phyloP scores from a whole-genome alignment of 306 rosid species.

The Spatholobus suberectus region DNA sequence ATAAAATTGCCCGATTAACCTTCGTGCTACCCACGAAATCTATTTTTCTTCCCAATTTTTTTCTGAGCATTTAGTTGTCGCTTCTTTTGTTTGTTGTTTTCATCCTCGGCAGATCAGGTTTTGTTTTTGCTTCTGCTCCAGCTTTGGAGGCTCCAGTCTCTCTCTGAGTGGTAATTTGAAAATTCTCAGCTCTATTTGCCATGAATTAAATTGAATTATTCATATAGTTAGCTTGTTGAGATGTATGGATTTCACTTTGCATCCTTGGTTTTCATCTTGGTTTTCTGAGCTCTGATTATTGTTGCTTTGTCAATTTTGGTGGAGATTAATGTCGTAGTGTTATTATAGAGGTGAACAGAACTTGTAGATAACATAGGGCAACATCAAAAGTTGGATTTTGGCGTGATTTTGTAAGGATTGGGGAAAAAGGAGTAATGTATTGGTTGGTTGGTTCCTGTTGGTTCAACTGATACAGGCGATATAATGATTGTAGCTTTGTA shows the following conservation, averaged over 20 bases:
- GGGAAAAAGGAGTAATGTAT: constrained; percentile 18
- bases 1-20: constrained; percentile 32
- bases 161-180: constrained; percentile 45
- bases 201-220: constrained; percentile 21
- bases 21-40: constrained; percentile 12
- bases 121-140: constrained; percentile 44
- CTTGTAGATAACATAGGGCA: constrained; percentile 18
- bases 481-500: constrained; percentile 24
- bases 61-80: constrained; percentile 21
- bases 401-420: constrained; percentile 35
- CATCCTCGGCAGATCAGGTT: constrained; percentile 49
- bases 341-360: constrained; percentile 12
- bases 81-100: constrained; percentile 20
- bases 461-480: background rate
- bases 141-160: constrained; percentile 35
- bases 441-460: constrained; percentile 11
- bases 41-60: background rate
- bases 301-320: constrained; percentile 6
- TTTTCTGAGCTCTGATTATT: constrained; percentile 15
- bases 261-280: constrained; percentile 10
- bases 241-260: constrained; percentile 21
- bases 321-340: constrained; percentile 17
- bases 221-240: constrained; percentile 7
- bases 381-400: constrained; percentile 10
- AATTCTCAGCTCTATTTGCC: constrained; percentile 26